A percentile compares a stretch with the other conserved stretches of the same genome.
Evolutionary conservation across 208 protist genomes (phyloP).

Genomic region (Angomonas desouzai): DNA sequence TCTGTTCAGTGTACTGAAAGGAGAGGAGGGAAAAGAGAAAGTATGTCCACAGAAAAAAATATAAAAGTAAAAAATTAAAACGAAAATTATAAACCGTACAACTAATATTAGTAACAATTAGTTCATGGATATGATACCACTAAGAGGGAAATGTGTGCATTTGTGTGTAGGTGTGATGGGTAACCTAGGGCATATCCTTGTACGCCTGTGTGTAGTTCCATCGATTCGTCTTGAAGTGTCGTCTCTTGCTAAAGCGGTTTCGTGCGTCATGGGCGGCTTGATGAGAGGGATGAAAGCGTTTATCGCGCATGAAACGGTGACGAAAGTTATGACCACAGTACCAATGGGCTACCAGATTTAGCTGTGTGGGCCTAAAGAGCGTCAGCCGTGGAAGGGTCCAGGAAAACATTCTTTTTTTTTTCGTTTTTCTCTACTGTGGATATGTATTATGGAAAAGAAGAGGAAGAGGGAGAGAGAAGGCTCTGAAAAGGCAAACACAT

Average conservation of each 20-base stretch:
- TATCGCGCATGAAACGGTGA: conserved; percentile 87
- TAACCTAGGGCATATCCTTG: conserved; percentile 81
- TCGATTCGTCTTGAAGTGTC: conserved; percentile 87
- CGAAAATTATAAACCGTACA: background rate
- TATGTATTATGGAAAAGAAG: background rate
- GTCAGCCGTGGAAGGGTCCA: conserved; percentile 23
- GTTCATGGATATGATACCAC: background rate
- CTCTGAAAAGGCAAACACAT: background rate
- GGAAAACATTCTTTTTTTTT: conserved; percentile 22
- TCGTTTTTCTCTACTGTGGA: background rate
- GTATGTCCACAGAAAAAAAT: background rate
- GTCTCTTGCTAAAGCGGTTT: conserved; percentile 80
- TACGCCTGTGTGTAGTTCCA: conserved; percentile 92
- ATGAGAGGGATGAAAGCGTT: conserved; percentile 81
- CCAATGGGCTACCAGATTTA: conserved; percentile 77
- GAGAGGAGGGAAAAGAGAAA: background rate
- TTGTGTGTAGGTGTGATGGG: background rate
- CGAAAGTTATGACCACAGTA: conserved; percentile 83
- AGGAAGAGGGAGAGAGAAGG: background rate
- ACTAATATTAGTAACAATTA: too few relatives aligned
- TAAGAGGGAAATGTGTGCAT: background rate
- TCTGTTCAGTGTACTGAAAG: background rate
- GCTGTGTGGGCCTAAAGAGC: conserved; percentile 40
- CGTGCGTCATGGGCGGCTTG: conserved; percentile 64
- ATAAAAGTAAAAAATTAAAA: background rate